A percentile compares a stretch with the other conserved stretches of the same genome.
Evolutionary conservation across 345 rosid genomes (phyloP).

Genomic region (Isatis tinctoria): DNA sequence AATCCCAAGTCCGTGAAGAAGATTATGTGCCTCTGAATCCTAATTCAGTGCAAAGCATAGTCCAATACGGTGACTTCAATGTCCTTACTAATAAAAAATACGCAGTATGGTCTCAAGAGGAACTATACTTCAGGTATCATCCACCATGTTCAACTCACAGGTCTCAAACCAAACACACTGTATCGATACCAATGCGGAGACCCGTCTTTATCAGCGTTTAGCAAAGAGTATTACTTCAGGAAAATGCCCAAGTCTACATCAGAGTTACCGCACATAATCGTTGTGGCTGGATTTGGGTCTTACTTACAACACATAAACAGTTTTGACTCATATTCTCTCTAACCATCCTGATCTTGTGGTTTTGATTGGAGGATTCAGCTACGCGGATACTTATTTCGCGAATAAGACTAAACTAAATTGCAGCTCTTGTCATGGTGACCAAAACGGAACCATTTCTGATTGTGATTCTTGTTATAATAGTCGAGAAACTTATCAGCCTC

Average conservation of each 20-base stretch:
- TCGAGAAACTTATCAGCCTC: conserved; percentile 91
- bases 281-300: conserved; percentile 81
- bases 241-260: conserved; percentile 68
- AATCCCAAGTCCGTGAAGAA: conserved; percentile 49
- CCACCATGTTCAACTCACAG: conserved; percentile 74
- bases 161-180: too few species aligned
- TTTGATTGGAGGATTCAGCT: conserved; percentile 73
- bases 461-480: too few species aligned
- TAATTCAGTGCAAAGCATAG: conserved; percentile 49
- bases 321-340: conserved; percentile 47
- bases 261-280: conserved; percentile 63
- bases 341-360: conserved; percentile 83
- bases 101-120: conserved; percentile 44
- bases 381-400: conserved; percentile 66
- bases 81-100: conserved; percentile 20
- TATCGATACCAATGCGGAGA: too few species aligned
- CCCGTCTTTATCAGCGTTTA: too few species aligned
- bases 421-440: too few species aligned
- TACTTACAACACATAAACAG: conserved; percentile 70
- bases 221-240: conserved; percentile 56
- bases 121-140: conserved; percentile 86
- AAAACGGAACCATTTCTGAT: too few species aligned
- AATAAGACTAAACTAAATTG: conserved; percentile 58
- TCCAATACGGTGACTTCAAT: conserved; percentile 44
- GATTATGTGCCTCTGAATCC: conserved; percentile 48